Percentiles rank a stretch among this genome's conserved stretches.
phyloP scores from a whole-genome alignment of 495 filamentous ascomycete species.

The Lasiosphaeriaceae sp. region DNA sequence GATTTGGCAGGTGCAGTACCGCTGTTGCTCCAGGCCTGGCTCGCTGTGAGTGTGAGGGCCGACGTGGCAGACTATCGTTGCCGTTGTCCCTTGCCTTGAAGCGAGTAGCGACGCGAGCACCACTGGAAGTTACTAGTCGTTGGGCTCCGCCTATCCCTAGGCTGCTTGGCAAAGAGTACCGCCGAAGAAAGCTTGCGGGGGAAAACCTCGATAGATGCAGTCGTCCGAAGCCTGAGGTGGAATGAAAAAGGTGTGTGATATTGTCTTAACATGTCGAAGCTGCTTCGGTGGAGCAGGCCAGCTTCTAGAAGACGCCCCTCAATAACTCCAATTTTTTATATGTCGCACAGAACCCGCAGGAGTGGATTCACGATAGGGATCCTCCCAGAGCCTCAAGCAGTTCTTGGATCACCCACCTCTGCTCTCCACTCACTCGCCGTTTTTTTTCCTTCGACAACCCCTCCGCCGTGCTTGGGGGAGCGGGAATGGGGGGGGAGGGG shows the following conservation, averaged over 20 bases:
- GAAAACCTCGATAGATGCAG: background rate
- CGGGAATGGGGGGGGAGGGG: conserved; percentile 14
- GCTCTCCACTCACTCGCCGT: conserved; percentile 27
- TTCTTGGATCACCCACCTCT: conserved; percentile 30
- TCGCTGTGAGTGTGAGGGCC: conserved; percentile 17
- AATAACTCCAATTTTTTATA: conserved; percentile 28
- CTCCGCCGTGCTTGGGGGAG: conserved; percentile 4
- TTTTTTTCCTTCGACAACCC: conserved; percentile 7
- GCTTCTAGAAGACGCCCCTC: conserved; percentile 33
- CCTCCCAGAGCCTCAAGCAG: conserved; percentile 38
- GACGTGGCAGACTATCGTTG: conserved; percentile 27
- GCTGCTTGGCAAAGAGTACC: conserved; percentile 1
- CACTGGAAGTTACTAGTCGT: no score
- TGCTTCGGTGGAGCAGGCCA: conserved; percentile 18
- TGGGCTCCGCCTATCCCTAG: background rate
- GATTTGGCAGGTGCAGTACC: conserved; percentile 23
- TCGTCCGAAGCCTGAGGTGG: background rate
- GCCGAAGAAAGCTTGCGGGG: conserved; percentile 3
- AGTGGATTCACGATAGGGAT: conserved; percentile 38
- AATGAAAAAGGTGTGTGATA: background rate
- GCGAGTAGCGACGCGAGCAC: no score
- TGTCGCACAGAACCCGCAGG: conserved; percentile 38
- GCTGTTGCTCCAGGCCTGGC: conserved; percentile 20
- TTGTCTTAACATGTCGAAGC: conserved; percentile 13
- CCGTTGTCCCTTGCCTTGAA: no score